Base-by-base conservation (phyloP, 1,139 yeast genomes). In the Lodderomyces parapsilosis region DNA sequence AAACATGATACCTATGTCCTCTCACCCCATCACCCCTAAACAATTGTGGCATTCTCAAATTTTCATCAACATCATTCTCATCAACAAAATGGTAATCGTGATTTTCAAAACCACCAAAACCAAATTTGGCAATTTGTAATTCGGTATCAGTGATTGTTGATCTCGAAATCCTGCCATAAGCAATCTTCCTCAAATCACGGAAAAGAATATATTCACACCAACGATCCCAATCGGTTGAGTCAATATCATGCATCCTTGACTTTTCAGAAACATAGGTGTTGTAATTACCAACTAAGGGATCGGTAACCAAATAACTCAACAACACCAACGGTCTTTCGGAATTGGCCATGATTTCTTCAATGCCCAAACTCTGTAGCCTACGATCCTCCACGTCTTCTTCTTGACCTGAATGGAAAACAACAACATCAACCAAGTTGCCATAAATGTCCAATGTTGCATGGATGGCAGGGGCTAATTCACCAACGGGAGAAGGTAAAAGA, bases 201-300 rank as follows among this genome's bases (percentile, higher is more conserved):
- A 86, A 93, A 52, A 93, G 69, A 49, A 93, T 90, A 66, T 93
- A 93, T 66, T 93, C 96, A 68, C 99, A 93, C 99, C 99, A 93
- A 68, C 99, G 80, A 60, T 93, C 99, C 86, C 94, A 88, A 62
- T 93, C 99, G 9, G 86, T 74, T 41, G 91, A 84, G 60, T 93
- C 99, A 52, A 93, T 90, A 62, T 93, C 99, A 54, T 83, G 80
- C 93, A 93, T 88, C 38, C 96, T 85, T 1, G 94, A 83, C 52
- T 71, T 65, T 42, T 85, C 86, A 56, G 96, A 83, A 14, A 91
- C 96, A 63, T 89, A 90, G 1, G 91, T 90, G 64, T 88, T 83
- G 70, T 93, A 93, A 65, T 93, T 91, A 13, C 97, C 98, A 59
- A 85, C 78, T 28, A 79, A 70, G 14, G 98, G 98, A 39, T 76